Base-by-base conservation (phyloP, 345 rosid species). In the Aquilaria yunnanensis region DNA sequence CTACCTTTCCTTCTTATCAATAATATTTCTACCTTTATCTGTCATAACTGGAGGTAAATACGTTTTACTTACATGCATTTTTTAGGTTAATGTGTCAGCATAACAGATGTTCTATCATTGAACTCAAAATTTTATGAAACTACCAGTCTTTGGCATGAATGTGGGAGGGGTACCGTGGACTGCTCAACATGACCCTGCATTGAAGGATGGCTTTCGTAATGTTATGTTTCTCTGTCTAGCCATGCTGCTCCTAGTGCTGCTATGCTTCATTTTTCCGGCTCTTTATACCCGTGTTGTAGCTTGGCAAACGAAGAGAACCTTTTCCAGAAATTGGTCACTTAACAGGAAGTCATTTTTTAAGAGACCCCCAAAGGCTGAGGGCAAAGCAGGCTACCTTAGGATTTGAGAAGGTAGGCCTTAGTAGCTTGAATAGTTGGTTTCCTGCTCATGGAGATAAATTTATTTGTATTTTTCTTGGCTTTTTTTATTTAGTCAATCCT, bases 101-200 rank as follows among this genome's bases (percentile, higher is more conserved):
- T 37, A 37, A 3, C 43, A 37, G 5, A 12, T 56, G 3, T 14
- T 23, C 45, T 45, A 4, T 16, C 61, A 23, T 43, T 14, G n/a
- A 43, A 60, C 9, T 54, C 12, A 7, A 14, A 57, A 45, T 33
- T 48, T 32, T 56, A 32, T 54, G 66, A 12, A 14, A 6, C 10
- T 60, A 54, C 61, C 83, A 95, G 97, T 91, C 46, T 91, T 95
- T 51, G 99, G 97, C 65, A 93, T 95, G 99, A 95, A 95, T 9
- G 99, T 95, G 63, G 99, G 99, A 53, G 99, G 99, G 64, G 97
- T 95, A 76, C 99, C 97, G 30, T 95, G 99, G 99, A 95, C 99
- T 0, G 83, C 76, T 58, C 99, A 91, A 64, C 76, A 62, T 30
- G 66, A 84, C 43, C 96, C 96, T 0, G 75, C 61, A 46, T 37